phyloP scores from a whole-genome alignment of 2,329 filamentous ascomycete genomes.

The Aspergillus awamori region DNA sequence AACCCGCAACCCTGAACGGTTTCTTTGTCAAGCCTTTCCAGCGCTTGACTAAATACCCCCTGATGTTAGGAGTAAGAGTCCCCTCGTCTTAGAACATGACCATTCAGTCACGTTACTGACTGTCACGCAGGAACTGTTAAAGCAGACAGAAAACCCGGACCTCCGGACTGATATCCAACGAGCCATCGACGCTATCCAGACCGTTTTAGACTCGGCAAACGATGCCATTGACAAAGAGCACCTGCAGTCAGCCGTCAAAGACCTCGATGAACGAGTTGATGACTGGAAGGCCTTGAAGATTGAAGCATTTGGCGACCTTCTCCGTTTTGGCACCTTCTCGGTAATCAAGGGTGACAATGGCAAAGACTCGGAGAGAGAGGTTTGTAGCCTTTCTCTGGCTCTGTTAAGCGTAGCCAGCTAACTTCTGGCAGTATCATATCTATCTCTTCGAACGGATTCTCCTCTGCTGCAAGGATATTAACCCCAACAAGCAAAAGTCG shows the following conservation, averaged over 20 bases:
- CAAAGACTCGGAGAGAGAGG: constrained; percentile 89
- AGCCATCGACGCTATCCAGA: constrained; percentile 80
- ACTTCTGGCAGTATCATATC: constrained; percentile 75
- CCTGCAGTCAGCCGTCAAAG: constrained; percentile 78
- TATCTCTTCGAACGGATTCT: constrained; percentile 96
- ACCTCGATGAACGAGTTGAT: constrained; percentile 80
- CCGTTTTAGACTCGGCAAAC: constrained; percentile 82
- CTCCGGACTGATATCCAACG: constrained; percentile 71
- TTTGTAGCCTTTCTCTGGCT: constrained; percentile 48
- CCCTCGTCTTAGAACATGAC: background rate
- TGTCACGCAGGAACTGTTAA: constrained; percentile 70
- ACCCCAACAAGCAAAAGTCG: constrained; percentile 77
- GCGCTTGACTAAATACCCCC: constrained; percentile 88
- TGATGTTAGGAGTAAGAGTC: constrained; percentile 73
- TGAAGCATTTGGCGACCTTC: constrained; percentile 84
- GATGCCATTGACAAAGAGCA: constrained; percentile 88
- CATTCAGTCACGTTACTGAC: background rate
- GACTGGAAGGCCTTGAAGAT: constrained; percentile 96
- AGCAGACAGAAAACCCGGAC: constrained; percentile 75
- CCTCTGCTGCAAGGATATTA: constrained; percentile 94
- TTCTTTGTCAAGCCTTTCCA: constrained; percentile 98
- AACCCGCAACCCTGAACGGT: constrained; percentile 83
- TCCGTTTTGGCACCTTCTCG: constrained; percentile 87
- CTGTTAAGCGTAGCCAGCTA: constrained; percentile 21
- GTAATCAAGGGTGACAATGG: constrained; percentile 76